Evolutionary conservation across 768 basidiomycete genomes (phyloP), one percentile per base, ranked within the genome.

Genomic region (Pholiota microspora): DNA sequence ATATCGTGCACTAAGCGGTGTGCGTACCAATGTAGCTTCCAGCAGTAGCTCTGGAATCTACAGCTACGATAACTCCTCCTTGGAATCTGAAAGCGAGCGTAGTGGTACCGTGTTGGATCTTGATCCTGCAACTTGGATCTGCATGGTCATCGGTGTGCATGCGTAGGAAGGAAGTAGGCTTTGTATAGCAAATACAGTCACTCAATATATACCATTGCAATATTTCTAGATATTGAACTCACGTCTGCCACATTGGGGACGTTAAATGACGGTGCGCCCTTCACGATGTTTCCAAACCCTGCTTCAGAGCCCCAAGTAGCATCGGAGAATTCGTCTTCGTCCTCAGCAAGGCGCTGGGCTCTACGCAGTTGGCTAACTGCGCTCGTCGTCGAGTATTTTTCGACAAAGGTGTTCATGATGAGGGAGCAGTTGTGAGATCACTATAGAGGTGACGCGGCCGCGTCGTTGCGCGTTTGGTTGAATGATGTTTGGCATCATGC

Each of bases 21-120:
- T n/a, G 76, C 84, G 47, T 53, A 95, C 96, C 96, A 68, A 99
- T 81, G 70, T 99, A 98, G 75, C 87, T 93, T 68, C 97, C 97
- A 28, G 95, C 92, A 7, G 97, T 98, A 28, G 97, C 97, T 71
- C 97, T 76, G 31, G 96, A 98, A 69, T 99, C 97, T n/a, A 99
- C 97, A 18, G 94, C 92, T n/a, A 98, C 97, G 57, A 98, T 95
- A 54, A 98, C 94, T 51, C 97, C 97, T 18, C 97, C 97, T 67
- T 92, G 77, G 76, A 89, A 99, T 68, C 93, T 81, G 82, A 99
- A 99, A 6, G 97, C 97, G 36, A 99, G 80, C 2, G 97, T 98
- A 8, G 97, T 99, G 24, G 97, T 99, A 64, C 97, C 97, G 69
- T 99, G 97, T 69, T 94, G 89, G 61, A 99, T 95, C 79, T 98